phyloP scores from a whole-genome alignment of 441 rosid genomes.

The Pelargonium australe region DNA sequence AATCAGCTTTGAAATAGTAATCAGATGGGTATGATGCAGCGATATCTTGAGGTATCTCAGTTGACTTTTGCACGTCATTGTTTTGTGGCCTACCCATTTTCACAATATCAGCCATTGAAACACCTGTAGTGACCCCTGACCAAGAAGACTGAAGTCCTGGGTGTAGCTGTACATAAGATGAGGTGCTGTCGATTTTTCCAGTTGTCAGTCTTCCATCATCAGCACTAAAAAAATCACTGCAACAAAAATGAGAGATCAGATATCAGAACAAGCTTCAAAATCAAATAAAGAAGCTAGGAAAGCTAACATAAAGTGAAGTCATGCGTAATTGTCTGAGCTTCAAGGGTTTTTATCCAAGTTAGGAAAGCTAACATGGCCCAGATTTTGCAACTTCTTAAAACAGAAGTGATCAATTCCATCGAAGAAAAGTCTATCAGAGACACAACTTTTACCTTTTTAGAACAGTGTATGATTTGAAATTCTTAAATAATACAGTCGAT shows the following conservation, averaged over 20 bases:
- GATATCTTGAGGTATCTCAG: conserved; percentile 27
- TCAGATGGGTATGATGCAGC: conserved; percentile 14
- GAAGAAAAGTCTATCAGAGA: neutral
- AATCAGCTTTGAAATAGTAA: conserved; percentile 14
- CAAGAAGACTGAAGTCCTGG: conserved; percentile 24
- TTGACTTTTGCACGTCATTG: conserved; percentile 19
- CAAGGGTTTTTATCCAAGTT: neutral
- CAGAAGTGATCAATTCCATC: neutral
- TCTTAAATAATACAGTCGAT: too few relatives aligned
- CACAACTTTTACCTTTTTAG: neutral
- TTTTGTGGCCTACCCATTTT: conserved; percentile 27
- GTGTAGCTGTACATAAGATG: conserved; percentile 22
- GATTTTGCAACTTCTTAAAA: neutral
- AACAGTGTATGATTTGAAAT: neutral
- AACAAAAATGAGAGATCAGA: conserved; percentile 14
- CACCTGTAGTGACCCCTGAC: conserved; percentile 25
- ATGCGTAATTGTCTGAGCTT: neutral
- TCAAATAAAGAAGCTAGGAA: neutral
- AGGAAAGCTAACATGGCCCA: neutral
- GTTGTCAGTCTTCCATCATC: conserved; percentile 27
- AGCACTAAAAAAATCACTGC: conserved; percentile 32
- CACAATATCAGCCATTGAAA: conserved; percentile 39
- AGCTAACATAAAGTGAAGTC: neutral
- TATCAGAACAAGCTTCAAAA: conserved; percentile 9
- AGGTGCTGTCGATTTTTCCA: conserved; percentile 22